Evolutionary conservation across 495 filamentous ascomycete species (phyloP), one percentile per base, ranked within the genome.

Genomic region (Jackrogersella multiformis): DNA sequence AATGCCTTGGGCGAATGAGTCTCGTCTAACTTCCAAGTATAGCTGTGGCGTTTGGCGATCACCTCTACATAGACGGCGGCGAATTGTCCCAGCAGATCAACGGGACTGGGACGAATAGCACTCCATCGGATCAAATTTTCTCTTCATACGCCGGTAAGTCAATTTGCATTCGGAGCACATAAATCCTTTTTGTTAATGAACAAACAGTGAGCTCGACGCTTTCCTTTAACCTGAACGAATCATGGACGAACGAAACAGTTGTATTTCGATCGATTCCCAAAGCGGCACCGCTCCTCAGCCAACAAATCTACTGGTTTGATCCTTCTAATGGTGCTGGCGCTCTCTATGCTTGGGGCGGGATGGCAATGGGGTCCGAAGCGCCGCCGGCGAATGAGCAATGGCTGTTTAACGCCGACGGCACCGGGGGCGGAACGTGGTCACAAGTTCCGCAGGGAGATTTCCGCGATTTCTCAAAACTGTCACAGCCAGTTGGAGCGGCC

Each of bases 331-430:
- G 48, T 30, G 30, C 51, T 12, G 60, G 60, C 16, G 60, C 41
- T 9, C 71, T 79, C 24, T 80, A 80, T 56, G 63, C 69, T 10
- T 80, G 76, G 75, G 78, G 74, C 16, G 78, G 79, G 10, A 71
- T 64, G 51, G 30, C 32, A 3, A 63, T 58, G 49, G 61, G 57
- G 26, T 35, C 49, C 36, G 46, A 51, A 7, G 10, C 64, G 10
- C 66, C 71, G 8, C 69, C 65, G 0, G 44, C 41, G 7, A 71
- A 64, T 20, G 61, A 61, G 45, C 68, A 76, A 12, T 77, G 76
- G 74, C 72, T 73, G 54, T 74, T 80, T 53, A 58, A 56, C 18
- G 68, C 73, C 10, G 77, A 81, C 28, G 72, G 72, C 36, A 54
- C 42, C 4, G 77, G 76, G 13, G 76, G 72, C 5, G 80, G 80